A percentile compares a stretch with the other conserved stretches of the same genome.
These are phyloP conservation scores for Candida verbasci DNA, from an alignment of 805 yeast species.

Conservation along the genomic window DNA sequence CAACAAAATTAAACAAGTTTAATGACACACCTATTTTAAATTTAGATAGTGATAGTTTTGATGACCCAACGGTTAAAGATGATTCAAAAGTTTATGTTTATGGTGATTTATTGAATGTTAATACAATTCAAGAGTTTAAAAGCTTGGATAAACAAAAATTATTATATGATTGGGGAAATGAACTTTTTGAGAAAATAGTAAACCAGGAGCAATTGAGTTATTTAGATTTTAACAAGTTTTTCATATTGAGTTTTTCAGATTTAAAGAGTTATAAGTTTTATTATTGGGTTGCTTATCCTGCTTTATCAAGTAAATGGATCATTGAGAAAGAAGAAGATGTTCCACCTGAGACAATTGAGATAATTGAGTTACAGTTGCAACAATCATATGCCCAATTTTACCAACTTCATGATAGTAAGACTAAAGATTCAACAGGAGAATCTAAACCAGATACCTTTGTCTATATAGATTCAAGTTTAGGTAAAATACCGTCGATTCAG, in stretches of 20 bases:
- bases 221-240: constrained; percentile 32
- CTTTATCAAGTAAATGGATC: constrained; percentile 51
- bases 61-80: constrained; percentile 8
- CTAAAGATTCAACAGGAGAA: not conserved
- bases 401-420: constrained; percentile 10
- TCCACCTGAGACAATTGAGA: not conserved
- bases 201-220: constrained; percentile 26
- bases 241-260: constrained; percentile 70
- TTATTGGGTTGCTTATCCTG: constrained; percentile 88
- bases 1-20: constrained; percentile 29
- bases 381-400: constrained; percentile 9
- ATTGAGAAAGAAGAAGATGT: constrained; percentile 8
- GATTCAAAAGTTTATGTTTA: constrained; percentile 15
- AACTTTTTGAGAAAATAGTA: constrained; percentile 17
- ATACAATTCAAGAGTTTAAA: constrained; percentile 85
- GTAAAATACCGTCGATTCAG: constrained; percentile 44
- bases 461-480: constrained; percentile 30
- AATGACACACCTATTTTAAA: constrained; percentile 31
- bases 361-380: not conserved
- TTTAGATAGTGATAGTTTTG: constrained; percentile 31
- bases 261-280: constrained; percentile 81
- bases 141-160: constrained; percentile 56
- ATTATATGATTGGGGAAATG: constrained; percentile 38
- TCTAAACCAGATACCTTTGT: constrained; percentile 15
- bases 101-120: constrained; percentile 53